phyloP scores from a whole-genome alignment of 257 asterid genomes.

The Fraxinus quadrangulata region DNA sequence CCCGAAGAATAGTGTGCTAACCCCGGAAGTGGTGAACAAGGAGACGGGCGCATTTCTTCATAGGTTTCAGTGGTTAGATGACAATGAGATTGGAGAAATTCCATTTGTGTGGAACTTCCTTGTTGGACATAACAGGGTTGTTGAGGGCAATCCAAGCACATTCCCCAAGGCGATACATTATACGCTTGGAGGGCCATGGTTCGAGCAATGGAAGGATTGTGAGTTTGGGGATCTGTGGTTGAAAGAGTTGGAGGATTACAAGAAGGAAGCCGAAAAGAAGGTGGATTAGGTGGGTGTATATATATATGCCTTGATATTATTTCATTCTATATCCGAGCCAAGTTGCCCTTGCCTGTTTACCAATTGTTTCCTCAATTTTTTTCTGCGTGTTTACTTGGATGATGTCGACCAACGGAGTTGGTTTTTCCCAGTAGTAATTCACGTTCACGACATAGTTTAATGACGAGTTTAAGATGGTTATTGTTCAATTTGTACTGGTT shows the following conservation, averaged over 20 bases:
- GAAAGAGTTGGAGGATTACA: constrained; percentile 66
- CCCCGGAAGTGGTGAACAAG: constrained; percentile 76
- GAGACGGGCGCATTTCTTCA: constrained; percentile 82
- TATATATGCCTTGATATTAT: constrained; percentile 14
- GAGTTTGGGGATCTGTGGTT: constrained; percentile 86
- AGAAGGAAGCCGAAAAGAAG: constrained; percentile 40
- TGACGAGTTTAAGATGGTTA: constrained; percentile 18
- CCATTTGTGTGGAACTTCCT: constrained; percentile 88
- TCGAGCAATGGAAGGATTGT: constrained; percentile 88
- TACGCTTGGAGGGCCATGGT: constrained; percentile 94
- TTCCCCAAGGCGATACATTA: constrained; percentile 77
- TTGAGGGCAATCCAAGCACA: constrained; percentile 57
- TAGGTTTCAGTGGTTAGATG: constrained; percentile 82
- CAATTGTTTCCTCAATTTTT: constrained; percentile 15
- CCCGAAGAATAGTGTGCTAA: constrained; percentile 54
- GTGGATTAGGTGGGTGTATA: constrained; percentile 20
- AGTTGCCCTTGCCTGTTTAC: not conserved
- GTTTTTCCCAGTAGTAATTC: not conserved
- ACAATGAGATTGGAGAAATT: constrained; percentile 77
- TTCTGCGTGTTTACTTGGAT: not conserved
- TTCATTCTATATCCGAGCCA: constrained; percentile 12
- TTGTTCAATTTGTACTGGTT: constrained; percentile 22
- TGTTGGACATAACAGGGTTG: constrained; percentile 75
- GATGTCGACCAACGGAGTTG: not conserved
- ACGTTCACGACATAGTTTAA: not conserved